Base-by-base conservation (phyloP, 352 stramenopile genomes). In the Phytophthora sansomeana region DNA sequence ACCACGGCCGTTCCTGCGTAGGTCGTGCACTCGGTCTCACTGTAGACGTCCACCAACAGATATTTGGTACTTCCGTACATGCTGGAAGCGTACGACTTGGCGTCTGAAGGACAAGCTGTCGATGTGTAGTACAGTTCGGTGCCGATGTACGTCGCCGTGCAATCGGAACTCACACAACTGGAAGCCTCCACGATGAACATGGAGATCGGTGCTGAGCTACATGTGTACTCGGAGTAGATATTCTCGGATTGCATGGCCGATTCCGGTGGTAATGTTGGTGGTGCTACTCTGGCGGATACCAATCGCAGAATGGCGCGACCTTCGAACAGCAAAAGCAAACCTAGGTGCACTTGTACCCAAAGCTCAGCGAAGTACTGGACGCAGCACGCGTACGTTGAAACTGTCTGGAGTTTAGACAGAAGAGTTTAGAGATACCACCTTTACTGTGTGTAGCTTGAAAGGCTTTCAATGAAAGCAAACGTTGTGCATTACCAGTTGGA, bases 51-150 rank as follows among this genome's bases (percentile, higher is more conserved):
- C 5, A 69, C 33, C 16, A 73, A 43, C 14, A 73, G 44, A 29
- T 73, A 73, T 33, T 64, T 69, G n/a, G 64, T 73, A 32, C 51
- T 69, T 10, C 64, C 64, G 19, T 69, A 73, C 16, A 53, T 67
- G 30, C 21, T 47, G 26, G 58, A 19, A 4, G 64, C 64, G 24
- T 73, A 73, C 35, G 36, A 32, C 47, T 69, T 69, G 16, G 58
- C 36, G 44, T 73, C 41, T 4, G 64, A 69, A 7, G 58, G 64
- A 57, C 64, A 73, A 2, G 58, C 16, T 11, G 51, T 69, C 9
- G 38, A 30, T 39, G 32, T 42, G 58, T 73, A 73, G 46, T 69
- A 69, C 11, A 46, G 39, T 2, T 58, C 32, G 4, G 36, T 52
- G 11, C 26, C 42, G 28, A 69, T 58, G 24, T 48, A 56, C 13